Evolutionary conservation across 169 alveolate genomes (phyloP), one percentile per base, ranked within the genome.

Genomic region (Cryptosporidium bovis): DNA sequence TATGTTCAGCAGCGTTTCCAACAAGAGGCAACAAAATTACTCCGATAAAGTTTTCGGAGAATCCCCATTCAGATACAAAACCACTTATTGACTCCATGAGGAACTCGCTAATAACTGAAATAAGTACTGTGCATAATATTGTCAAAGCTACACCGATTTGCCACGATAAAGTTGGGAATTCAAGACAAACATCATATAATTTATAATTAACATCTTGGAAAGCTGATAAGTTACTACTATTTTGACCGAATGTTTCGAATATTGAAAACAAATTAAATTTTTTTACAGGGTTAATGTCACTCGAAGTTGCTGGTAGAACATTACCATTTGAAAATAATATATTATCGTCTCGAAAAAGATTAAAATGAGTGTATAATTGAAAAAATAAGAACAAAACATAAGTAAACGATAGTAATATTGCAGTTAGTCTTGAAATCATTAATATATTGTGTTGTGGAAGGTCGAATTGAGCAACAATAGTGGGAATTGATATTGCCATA

Each of bases 1-100:
- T 83, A 85, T 93, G 97, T 77, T 93, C 96, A 51, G 96, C 94
- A 18, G 96, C 96, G 64, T 94, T 93, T 3, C 97, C 97, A 44
- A 71, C 83, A 20, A 83, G 64, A 5, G 97, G 97, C 60, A 95
- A 90, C 20, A 95, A 92, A 46, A 95, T 95, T 67, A 95, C 95
- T 27, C 97, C 97, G 33, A 95, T 95, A 91, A 95, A 95, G 82
- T 90, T 90, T 91, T 91, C 92, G 1, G 95, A 90, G 27, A 91
- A 84, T 64, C 91, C 84, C 82, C 90, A 91, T 60, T 83, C 93
- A 68, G 91, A 90, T n/a, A 91, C 87, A 65, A 93, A 93, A 8
- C 91, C 91, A 62, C 90, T 93, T 64, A 93, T 91, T 31, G 94
- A 89, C 40, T 84, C 93, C 46, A 93, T 91, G 16, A 93, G 91